A percentile compares a stretch with the other conserved stretches of the same genome.
phyloP scores from a whole-genome alignment of 345 rosid genomes.

The Acer saccharum region DNA sequence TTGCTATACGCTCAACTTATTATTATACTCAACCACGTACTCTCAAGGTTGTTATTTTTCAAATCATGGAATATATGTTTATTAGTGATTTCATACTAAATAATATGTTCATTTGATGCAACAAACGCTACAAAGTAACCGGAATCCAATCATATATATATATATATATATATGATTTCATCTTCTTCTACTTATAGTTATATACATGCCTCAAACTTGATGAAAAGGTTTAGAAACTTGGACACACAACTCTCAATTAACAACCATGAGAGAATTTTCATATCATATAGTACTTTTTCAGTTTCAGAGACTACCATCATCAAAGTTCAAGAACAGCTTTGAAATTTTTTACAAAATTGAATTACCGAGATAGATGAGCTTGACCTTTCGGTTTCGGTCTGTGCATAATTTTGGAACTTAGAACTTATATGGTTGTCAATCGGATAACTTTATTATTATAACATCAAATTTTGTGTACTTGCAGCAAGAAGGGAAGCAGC shows the following conservation, averaged over 20 bases:
- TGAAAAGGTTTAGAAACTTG: no score
- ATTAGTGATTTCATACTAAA: no score
- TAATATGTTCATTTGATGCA: background rate
- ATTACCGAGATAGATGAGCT: background rate
- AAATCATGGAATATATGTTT: background rate
- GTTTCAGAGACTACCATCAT: background rate
- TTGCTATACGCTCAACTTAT: no score
- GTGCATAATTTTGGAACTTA: no score
- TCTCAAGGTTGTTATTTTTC: background rate
- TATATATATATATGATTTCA: no score
- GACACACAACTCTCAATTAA: background rate
- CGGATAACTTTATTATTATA: background rate
- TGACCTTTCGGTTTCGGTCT: background rate
- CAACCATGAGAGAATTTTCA: background rate
- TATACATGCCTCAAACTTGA: no score
- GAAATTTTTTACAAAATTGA: background rate
- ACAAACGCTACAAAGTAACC: background rate
- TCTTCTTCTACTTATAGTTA: no score
- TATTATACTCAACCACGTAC: background rate
- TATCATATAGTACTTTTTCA: background rate
- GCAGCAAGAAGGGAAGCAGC: conserved; percentile 81
- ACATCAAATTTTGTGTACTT: conserved; percentile 3
- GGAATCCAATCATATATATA: no score
- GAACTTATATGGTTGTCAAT: background rate
- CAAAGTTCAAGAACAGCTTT: background rate